Conservation (phyloP, 139 green algal species). For the Astrephomene gubernaculifera region DNA sequence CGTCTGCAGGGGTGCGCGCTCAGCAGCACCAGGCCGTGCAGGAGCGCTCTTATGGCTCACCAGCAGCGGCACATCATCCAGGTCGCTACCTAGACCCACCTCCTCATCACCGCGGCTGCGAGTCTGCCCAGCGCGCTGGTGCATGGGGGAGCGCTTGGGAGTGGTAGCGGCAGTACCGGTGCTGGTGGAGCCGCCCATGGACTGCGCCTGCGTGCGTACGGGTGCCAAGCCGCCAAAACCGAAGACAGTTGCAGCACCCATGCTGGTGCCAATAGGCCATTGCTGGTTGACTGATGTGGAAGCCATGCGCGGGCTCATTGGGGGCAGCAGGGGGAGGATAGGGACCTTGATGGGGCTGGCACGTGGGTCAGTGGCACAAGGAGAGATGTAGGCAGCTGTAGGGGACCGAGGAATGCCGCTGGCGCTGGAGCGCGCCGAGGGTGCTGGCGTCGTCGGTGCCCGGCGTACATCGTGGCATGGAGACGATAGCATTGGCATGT, state of each 20-base stretch:
- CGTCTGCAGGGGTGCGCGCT: neutral
- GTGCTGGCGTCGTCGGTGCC: neutral
- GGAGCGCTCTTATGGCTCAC: neutral
- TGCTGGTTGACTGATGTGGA: no score
- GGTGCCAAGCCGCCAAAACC: constrained; percentile 9
- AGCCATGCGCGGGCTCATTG: no score
- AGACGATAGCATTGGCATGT: neutral
- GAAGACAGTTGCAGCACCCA: no score
- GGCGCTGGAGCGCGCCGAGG: neutral
- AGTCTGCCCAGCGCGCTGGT: no score
- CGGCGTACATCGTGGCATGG: neutral
- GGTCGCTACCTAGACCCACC: no score
- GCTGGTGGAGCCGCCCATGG: neutral
- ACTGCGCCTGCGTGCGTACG: constrained; percentile 3
- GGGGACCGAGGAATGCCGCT: neutral
- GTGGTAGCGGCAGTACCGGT: neutral
- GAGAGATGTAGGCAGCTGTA: neutral
- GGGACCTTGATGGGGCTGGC: constrained; percentile 30
- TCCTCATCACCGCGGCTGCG: no score
- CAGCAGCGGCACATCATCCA: neutral
- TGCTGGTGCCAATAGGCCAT: no score
- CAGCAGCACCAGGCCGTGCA: neutral
- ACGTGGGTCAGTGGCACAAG: constrained; percentile 8
- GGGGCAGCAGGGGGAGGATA: no score
- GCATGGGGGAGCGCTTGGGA: no score